Evolutionary conservation across 805 yeast species (phyloP), one percentile per base, ranked within the genome.

Genomic region (Saccharomycopsis sp.): DNA sequence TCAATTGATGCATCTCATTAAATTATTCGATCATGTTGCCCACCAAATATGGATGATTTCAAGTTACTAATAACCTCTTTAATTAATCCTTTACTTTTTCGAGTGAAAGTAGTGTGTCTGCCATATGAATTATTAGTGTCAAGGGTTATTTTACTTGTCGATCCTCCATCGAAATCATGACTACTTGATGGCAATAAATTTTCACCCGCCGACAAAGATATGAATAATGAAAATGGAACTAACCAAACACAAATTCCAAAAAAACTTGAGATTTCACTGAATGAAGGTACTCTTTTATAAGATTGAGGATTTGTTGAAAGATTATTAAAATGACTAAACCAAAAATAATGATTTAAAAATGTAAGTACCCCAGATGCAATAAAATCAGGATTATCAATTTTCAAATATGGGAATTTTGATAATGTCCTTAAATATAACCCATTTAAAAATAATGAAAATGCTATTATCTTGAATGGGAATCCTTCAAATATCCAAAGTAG

Each of bases 171-270:
- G 11, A 44, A 27, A 55, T 50, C 34, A 61, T 58, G 7, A 66
- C 17, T 41, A 21, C 53, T 58, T 3, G 57, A 68, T 6, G 98
- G 98, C 36, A 93, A 70, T 16, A 84, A 78, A 56, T 85, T 83
- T 57, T 93, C 98, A 51, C 86, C 85, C 1, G 97, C 97, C 59
- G 94, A 85, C 48, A 93, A 68, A 24, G 95, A 82, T 14, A 93
- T 90, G 62, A 93, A 90, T 46, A 93, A 69, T 3, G 96, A 81
- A 61, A 93, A 87, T 27, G 98, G 98, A 23, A 93, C 75, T 48
- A 90, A 72, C 98, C 98, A 93, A 16, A 93, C 80, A 55, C 93
- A 81, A 34, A 93, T 64, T 1, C 96, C 98, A 59, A 93, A 89
- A 61, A 93, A 93, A 2, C 96, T 83, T n/a, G 96, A 85, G 3